Base-by-base conservation (phyloP, 1,284 basidiomycete species). In the Melampsora larici-populina region DNA sequence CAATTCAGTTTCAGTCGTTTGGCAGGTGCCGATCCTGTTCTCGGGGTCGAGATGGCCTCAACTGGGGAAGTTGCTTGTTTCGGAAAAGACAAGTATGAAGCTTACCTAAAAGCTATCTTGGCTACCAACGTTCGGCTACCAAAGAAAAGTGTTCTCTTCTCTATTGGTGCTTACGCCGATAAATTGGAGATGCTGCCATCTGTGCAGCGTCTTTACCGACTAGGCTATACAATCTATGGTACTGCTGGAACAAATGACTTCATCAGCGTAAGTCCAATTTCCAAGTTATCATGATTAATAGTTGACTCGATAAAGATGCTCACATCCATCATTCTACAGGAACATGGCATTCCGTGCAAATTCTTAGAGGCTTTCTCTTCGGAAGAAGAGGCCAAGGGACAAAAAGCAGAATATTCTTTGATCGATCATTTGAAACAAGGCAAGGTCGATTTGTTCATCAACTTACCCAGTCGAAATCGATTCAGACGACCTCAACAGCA, bases 41-140 rank as follows among this genome's bases (percentile, higher is more conserved):
- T 99, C n/a, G 97, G 97, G 83, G 96, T 99, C 70, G 96, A 99
- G 87, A 99, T 99, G 96, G 96, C 96, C 21, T 98, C 96, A n/a
- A 99, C 96, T 0, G 96, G 96, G 80, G 96, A 99, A 85, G 96
- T 99, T 40, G 97, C 97, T 51, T 98, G 96, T 85, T 99, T 99
- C 85, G 96, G 97, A 36, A 90, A 88, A 81, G 92, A 99, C 87
- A 97, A 96, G 86, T 98, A 97, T 85, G 96, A 99, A 84, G 96
- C 96, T 7, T 99, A 99, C 85, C 87, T 98, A 83, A 98, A 98
- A 86, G 94, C 93, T 3, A 87, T 98, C 80, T 92, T 99, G 81
- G 96, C 96, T 33, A 97, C 96, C 2, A 95, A 96, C 48, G 97
- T 98, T 82, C 88, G 91, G 51, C 90, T 90, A 1, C 97, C 96